Conservation (phyloP, 352 stramenopile genomes). For the Phytophthora pluvialis region DNA sequence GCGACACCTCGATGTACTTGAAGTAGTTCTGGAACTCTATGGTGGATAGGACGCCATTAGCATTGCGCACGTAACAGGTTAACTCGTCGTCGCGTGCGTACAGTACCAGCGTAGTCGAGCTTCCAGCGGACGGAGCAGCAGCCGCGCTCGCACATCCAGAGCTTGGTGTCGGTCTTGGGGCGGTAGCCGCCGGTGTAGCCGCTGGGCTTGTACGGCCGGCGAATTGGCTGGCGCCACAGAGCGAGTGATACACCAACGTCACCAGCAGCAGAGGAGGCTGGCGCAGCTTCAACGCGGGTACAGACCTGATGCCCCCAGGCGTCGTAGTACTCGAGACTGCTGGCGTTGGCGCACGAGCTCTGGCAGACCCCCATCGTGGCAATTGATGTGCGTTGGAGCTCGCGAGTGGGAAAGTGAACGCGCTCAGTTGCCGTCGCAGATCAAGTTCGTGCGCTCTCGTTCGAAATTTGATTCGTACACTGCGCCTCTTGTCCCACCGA, state of each 20-base stretch:
- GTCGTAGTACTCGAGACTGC: conserved; percentile 75
- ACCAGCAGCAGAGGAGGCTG: background rate
- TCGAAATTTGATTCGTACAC: conserved; percentile 32
- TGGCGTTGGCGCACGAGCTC: conserved; percentile 50
- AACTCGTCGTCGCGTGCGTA: background rate
- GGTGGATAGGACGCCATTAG: background rate
- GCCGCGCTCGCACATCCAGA: conserved; percentile 67
- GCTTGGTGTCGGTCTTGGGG: conserved; percentile 38
- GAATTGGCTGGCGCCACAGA: conserved; percentile 18
- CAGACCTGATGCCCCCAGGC: conserved; percentile 52
- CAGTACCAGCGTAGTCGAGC: conserved; percentile 72
- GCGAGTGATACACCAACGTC: background rate
- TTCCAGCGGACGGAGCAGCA: conserved; percentile 82
- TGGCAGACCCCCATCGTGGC: conserved; percentile 62
- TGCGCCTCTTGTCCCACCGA: no score
- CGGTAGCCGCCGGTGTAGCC: conserved; percentile 12
- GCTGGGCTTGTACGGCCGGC: conserved; percentile 27
- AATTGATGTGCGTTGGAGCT: conserved; percentile 19
- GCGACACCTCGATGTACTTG: conserved; percentile 69
- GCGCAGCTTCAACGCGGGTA: background rate
- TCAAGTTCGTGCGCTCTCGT: conserved; percentile 13
- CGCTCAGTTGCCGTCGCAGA: background rate
- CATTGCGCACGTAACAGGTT: conserved; percentile 2
- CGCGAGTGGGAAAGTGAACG: conserved; percentile 26
- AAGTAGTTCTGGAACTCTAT: conserved; percentile 68